These are phyloP conservation scores for Saccharomycopsis lassenensis DNA, from an alignment of 805 yeast genomes.

Conservation along the genomic window DNA sequence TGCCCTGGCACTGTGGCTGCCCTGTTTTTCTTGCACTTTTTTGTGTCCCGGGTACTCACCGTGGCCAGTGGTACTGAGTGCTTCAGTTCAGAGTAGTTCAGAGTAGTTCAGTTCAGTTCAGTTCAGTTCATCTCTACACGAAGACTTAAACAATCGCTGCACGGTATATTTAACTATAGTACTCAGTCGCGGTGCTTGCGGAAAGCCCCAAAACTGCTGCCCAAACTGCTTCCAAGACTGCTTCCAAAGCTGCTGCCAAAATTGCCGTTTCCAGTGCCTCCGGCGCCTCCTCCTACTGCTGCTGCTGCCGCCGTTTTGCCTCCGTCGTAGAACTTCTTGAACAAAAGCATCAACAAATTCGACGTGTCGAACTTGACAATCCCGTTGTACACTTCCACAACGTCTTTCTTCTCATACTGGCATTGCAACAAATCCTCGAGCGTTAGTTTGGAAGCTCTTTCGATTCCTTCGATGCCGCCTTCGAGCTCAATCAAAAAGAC, in stretches of 20 bases:
- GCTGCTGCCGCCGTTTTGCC: too few species aligned
- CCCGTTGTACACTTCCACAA: conserved; percentile 51
- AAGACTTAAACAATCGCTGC: too few species aligned
- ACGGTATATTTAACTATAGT: too few species aligned
- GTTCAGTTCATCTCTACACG: too few species aligned
- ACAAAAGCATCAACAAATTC: conserved; percentile 55
- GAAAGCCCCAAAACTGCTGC: not conserved
- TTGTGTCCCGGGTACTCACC: not conserved
- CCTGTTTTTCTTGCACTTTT: not conserved
- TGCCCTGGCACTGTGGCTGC: too few species aligned
- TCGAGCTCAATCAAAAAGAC: conserved; percentile 66
- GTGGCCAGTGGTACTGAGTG: not conserved
- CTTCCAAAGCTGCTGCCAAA: not conserved
- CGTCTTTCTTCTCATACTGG: conserved; percentile 57
- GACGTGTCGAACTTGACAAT: conserved; percentile 62
- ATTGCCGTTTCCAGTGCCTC: not conserved
- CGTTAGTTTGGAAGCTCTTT: conserved; percentile 35
- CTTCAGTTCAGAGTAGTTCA: too few species aligned
- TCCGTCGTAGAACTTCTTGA: conserved; percentile 59
- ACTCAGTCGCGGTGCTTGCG: too few species aligned
- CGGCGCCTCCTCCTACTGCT: too few species aligned
- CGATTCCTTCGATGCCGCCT: conserved; percentile 22
- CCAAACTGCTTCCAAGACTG: not conserved
- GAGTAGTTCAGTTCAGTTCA: too few species aligned
- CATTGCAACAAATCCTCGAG: conserved; percentile 61